Evolutionary conservation across 192 early-diverging fungal species (phyloP).

Genomic region (Cetraspora pellucida): DNA sequence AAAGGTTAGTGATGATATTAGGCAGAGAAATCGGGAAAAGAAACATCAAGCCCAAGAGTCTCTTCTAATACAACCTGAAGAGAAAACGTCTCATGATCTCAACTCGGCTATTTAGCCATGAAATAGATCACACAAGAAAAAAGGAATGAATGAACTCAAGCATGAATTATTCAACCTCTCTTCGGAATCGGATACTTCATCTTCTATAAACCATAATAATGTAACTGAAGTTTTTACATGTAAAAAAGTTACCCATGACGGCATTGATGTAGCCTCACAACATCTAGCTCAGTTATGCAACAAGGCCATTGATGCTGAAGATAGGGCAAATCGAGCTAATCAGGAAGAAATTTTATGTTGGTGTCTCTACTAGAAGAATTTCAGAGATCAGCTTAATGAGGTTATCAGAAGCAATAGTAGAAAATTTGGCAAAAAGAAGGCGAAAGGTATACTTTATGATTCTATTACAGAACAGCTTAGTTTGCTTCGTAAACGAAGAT

Average conservation of each 20-base stretch:
- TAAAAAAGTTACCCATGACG: conserved; percentile 6
- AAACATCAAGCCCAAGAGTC: conserved; percentile 2
- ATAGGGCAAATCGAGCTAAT: background rate
- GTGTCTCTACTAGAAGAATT: conserved; percentile 19
- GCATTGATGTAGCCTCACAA: background rate
- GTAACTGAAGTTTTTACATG: background rate
- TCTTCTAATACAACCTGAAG: background rate
- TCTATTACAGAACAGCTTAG: conserved; percentile 16
- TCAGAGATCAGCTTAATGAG: conserved; percentile 21
- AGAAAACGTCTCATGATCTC: background rate
- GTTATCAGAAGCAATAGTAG: conserved; percentile 2
- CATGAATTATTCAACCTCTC: background rate
- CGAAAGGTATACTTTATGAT: conserved; percentile 19
- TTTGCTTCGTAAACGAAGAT: background rate
- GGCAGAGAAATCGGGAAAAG: background rate
- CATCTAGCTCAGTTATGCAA: conserved; percentile 27
- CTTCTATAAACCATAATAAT: conserved; percentile 14
- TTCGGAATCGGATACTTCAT: background rate
- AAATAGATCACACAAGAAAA: background rate
- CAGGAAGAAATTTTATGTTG: conserved; percentile 30
- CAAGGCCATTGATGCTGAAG: conserved; percentile 11
- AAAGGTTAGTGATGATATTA: conserved; percentile 17
- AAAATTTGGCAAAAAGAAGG: conserved; percentile 23
- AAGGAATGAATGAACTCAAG: conserved; percentile 11
- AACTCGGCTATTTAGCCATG: background rate